Base-by-base conservation (phyloP, 2,329 filamentous ascomycete genomes). In the Didymosphaeria variabile region DNA sequence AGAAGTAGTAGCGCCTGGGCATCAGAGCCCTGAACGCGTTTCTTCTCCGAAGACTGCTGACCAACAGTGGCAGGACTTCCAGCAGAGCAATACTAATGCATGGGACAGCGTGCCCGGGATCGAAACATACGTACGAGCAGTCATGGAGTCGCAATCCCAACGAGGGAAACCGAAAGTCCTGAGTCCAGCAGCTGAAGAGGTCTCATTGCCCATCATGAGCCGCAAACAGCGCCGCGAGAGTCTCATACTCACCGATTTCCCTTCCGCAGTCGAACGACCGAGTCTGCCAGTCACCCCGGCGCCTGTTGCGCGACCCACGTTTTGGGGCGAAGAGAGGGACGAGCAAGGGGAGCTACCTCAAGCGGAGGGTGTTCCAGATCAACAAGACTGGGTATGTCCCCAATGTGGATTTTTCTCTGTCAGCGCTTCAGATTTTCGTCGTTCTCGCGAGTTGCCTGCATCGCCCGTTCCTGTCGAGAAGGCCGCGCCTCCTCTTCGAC, bases 71-170 rank as follows among this genome's bases (percentile, higher is more conserved):
- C 86, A 88, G 64, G 85, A 85, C 50, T 97, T 91, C 76, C 83
- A 87, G n/a, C 86, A 88, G 50, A 87, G 84, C 36, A 74, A 56
- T 54, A 72, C 66, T 55, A 99, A 98, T 77, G 94, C 93, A 17
- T 99, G 95, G 95, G 95, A 99, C 72, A 91, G 92, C 56, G 87
- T 96, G 55, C 91, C 92, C 13, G 91, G 92, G 67, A 99, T 99
- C 70, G 89, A 92, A 71, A 87, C 87, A 65, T 99, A 97, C 75
- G 91, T 98, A 57, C 91, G 92, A 65, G 85, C 87, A 56, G 82
- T 97, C 58, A 80, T 80, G 55, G 74, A 79, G 5, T 88, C 91
- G 69, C 88, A 89, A 75, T 85, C 87, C 72, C 85, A 84, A 59
- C 84, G 82, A 61, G 83, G 77, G 55, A 83, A 81, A 64, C 67